Evolutionary conservation across 2,329 filamentous ascomycete species (phyloP), one percentile per base, ranked within the genome.

Genomic region (Cercospora brassicicola): DNA sequence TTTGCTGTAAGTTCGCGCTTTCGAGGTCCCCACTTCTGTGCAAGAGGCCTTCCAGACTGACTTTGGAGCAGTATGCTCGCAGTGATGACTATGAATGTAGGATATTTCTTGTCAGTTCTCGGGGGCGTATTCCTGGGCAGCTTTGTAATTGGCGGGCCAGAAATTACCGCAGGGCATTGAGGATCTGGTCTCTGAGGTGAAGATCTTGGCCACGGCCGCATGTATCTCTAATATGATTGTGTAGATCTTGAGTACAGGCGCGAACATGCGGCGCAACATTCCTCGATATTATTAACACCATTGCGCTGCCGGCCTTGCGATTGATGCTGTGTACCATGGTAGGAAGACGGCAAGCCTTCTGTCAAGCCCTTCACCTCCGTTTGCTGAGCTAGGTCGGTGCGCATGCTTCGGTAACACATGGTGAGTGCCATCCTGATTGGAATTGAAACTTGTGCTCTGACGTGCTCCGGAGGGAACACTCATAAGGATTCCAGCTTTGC

Each of bases 11-110:
- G 91, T 88, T 9, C 28, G 28, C 28, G 28, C 28, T 28, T 28
- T 28, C 28, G 28, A 28, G 7, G 28, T 11, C 30, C 15, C 13
- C 20, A 28, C 28, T 61, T 4, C 18, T n/a, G n/a, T 18, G 15
- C 6, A 11, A 4, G 48, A 55, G 15, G 23, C 20, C 18, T 10
- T 10, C 6, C 30, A 55, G 39, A 48, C 20, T 53, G 2, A 26
- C 9, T 15, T 0, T 36, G 15, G 28, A 8, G 13, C 73, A 96
- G 93, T 62, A 96, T 96, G 93, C 81, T 96, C 80, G 91, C 91
- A 10, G 90, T 95, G 75, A 96, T 94, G 92, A 93, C 91, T 1
- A 89, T 91, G 84, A 94, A 94, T 74, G 86, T 94, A 11, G 92
- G 91, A 11, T 94, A 94, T 77, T 93, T 94, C 78, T 79, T 92